Percentiles rank a stretch among this genome's conserved stretches.
Conservation (phyloP, 2,329 filamentous ascomycete genomes). For the Chlorencoelia australis region DNA sequence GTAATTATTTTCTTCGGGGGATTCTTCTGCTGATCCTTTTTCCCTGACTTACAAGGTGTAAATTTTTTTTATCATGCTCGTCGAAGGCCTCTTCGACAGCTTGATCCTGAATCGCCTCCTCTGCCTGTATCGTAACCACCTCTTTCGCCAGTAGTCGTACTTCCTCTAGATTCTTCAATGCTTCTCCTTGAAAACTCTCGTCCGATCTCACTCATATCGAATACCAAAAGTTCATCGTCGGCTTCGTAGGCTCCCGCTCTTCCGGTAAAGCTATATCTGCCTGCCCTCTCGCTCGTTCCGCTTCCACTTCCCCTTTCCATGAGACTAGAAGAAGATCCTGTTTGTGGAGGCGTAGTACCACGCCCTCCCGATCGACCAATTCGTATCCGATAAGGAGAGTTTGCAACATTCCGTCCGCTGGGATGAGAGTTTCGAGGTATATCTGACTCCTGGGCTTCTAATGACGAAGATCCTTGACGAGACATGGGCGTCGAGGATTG, state of each 20-base stretch:
- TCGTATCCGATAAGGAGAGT: constrained; percentile 24
- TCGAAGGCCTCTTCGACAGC: constrained; percentile 23
- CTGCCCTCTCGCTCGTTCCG: constrained; percentile 28
- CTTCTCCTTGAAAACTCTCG: constrained; percentile 43
- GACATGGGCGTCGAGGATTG: constrained; percentile 20
- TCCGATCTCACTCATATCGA: constrained; percentile 64
- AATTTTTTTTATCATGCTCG: constrained; percentile 18
- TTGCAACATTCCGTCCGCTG: constrained; percentile 19
- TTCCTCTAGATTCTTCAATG: constrained; percentile 40
- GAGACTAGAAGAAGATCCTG: constrained; percentile 28
- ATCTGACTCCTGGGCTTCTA: constrained; percentile 21
- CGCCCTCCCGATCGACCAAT: constrained; percentile 24
- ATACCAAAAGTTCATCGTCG: constrained; percentile 61
- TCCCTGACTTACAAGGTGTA: no score
- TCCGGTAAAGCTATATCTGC: constrained; percentile 35
- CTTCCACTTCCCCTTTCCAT: constrained; percentile 25
- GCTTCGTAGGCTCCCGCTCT: constrained; percentile 36
- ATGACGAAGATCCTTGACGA: constrained; percentile 21
- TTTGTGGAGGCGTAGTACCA: constrained; percentile 24
- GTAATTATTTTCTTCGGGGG: constrained; percentile 13
- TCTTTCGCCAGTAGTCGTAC: constrained; percentile 10
- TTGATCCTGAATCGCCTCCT: constrained; percentile 22
- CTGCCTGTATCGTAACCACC: constrained; percentile 13
- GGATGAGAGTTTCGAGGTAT: constrained; percentile 19
- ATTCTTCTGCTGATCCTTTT: constrained; percentile 2